These are phyloP conservation scores for Plasmodiophora brassicae DNA, from an alignment of 208 protist species.

Conservation along the genomic window DNA sequence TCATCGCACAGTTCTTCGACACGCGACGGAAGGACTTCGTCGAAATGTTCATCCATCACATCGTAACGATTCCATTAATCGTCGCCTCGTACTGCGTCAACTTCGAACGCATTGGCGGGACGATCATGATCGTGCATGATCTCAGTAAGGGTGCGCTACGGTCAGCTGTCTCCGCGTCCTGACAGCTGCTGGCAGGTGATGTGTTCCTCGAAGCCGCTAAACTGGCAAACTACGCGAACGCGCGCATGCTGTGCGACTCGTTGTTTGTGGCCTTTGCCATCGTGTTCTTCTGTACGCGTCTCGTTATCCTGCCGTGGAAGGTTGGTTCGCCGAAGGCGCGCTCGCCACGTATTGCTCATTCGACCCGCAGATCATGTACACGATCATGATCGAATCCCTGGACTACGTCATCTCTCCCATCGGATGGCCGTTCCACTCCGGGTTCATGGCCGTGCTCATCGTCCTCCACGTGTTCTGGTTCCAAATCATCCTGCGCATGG, in stretches of 20 bases:
- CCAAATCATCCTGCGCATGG: neutral
- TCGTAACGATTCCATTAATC: neutral
- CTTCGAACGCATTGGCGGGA: neutral
- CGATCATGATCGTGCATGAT: neutral
- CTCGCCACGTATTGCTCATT: neutral
- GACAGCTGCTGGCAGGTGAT: too few species aligned
- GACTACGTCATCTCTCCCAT: slow-evolving; percentile 1
- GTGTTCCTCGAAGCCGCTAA: slow-evolving; percentile 14
- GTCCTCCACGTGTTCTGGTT: neutral
- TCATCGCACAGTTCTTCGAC: neutral
- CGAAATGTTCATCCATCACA: slow-evolving; percentile 15
- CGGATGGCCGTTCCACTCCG: neutral
- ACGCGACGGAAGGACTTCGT: slow-evolving; percentile 9
- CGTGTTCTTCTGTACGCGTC: neutral
- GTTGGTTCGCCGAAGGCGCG: neutral
- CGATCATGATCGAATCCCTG: neutral
- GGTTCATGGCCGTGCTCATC: neutral
- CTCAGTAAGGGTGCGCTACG: too few species aligned
- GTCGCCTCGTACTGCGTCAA: neutral
- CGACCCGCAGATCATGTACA: neutral
- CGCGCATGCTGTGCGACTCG: neutral
- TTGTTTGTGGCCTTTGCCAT: neutral
- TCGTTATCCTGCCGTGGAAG: neutral
- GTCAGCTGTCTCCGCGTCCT: too few species aligned
- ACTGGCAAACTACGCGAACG: neutral